These are phyloP conservation scores for Xerocomus cyaneibrunnescens DNA, from an alignment of 1,284 basidiomycete genomes.

Conservation along the genomic window DNA sequence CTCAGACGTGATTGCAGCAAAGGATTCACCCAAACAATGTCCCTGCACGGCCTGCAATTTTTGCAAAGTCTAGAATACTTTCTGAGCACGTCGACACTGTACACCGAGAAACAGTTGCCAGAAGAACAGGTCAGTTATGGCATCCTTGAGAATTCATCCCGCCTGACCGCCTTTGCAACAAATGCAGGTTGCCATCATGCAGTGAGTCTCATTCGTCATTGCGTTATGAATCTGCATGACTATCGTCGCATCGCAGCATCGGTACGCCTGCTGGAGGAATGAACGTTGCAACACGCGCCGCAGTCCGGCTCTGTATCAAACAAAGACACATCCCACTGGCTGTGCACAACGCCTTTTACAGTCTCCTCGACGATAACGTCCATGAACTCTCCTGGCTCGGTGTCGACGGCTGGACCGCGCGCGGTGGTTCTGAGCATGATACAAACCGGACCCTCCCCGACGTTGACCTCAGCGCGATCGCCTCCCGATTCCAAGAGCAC, in stretches of 20 bases:
- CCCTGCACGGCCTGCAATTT: constrained; percentile 91
- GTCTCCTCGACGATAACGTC: constrained; percentile 88
- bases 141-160: constrained; percentile 1
- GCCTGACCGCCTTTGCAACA: constrained; percentile 45
- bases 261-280: constrained; percentile 98
- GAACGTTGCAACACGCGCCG: constrained; percentile 94
- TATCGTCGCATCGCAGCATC: constrained; percentile 51
- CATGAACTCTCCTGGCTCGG: constrained; percentile 92
- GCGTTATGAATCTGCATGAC: background rate
- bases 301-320: constrained; percentile 88
- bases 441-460: constrained; percentile 92
- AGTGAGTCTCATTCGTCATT: constrained; percentile 52
- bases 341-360: constrained; percentile 95
- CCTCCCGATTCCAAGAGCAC: constrained; percentile 89
- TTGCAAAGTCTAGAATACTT: constrained; percentile 88
- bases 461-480: constrained; percentile 82
- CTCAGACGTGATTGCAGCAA: constrained; percentile 77
- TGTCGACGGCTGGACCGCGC: constrained; percentile 94
- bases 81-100: constrained; percentile 66
- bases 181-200: constrained; percentile 89
- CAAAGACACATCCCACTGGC: constrained; percentile 91
- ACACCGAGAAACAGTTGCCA: constrained; percentile 60
- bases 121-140: constrained; percentile 52
- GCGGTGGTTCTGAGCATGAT: constrained; percentile 97
- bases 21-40: constrained; percentile 89